Evolutionary conservation across 2,329 filamentous ascomycete genomes (phyloP).

Genomic region (Gremmenia infestans): DNA sequence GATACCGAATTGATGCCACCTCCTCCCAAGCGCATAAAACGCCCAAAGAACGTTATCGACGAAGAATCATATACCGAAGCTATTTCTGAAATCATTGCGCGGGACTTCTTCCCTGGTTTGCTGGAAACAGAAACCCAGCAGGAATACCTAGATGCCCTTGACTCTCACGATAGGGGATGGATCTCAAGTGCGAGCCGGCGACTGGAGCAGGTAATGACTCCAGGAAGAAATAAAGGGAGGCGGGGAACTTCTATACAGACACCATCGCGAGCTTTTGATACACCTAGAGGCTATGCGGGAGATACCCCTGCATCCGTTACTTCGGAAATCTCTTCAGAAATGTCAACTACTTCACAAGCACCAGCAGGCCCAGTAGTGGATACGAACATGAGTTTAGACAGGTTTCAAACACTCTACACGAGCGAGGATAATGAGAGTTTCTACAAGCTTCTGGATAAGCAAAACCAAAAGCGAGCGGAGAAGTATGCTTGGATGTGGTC

Average conservation of each 20-base stretch:
- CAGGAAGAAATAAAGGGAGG: constrained; percentile 47
- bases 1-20: constrained; percentile 80
- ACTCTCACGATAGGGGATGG: constrained; percentile 80
- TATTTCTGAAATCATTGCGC: constrained; percentile 87
- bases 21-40: constrained; percentile 89
- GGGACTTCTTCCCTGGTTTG: constrained; percentile 94
- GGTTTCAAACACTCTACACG: constrained; percentile 90
- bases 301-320: constrained; percentile 66
- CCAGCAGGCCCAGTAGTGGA: constrained; percentile 52
- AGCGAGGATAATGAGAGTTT: constrained; percentile 98
- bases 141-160: constrained; percentile 87
- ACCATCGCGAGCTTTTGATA: constrained; percentile 39
- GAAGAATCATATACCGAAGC: constrained; percentile 91
- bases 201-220: constrained; percentile 76
- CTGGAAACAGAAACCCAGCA: constrained; percentile 81
- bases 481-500: constrained; percentile 88
- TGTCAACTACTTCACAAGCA: constrained; percentile 33
- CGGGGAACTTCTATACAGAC: constrained; percentile 32
- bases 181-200: constrained; percentile 74
- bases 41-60: constrained; percentile 80
- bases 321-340: constrained; percentile 33
- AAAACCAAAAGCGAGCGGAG: constrained; percentile 77
- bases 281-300: constrained; percentile 62
- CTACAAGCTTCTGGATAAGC: constrained; percentile 83
- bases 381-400: constrained; percentile 72